phyloP scores from a whole-genome alignment of 2,329 filamentous ascomycete genomes.

The Penicillium verrucosum region DNA sequence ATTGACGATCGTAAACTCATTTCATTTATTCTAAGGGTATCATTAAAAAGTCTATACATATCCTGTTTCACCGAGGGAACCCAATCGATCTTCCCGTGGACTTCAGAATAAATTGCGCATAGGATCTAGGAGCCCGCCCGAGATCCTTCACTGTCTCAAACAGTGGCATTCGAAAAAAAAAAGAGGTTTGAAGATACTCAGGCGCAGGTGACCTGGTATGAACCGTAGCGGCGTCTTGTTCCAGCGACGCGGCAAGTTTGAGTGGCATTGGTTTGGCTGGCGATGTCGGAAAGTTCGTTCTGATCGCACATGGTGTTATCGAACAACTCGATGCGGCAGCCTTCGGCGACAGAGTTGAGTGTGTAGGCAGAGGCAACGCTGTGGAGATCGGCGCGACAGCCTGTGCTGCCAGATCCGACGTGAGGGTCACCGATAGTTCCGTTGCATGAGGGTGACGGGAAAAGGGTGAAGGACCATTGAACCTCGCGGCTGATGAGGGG shows the following conservation, averaged over 20 bases:
- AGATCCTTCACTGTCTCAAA: not conserved
- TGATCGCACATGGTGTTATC: slow-evolving; percentile 28
- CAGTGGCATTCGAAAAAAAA: not conserved
- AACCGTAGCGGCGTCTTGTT: slow-evolving; percentile 16
- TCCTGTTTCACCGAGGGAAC: not conserved
- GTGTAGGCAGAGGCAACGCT: slow-evolving; percentile 21
- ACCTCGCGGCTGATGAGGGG: slow-evolving; percentile 17
- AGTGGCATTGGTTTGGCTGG: slow-evolving; percentile 9
- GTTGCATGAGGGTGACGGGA: slow-evolving; percentile 17
- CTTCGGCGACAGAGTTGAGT: slow-evolving; percentile 14
- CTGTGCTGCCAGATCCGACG: slow-evolving; percentile 21
- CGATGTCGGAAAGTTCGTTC: slow-evolving; percentile 16
- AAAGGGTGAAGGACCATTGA: slow-evolving; percentile 25
- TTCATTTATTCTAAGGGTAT: slow-evolving; percentile 10
- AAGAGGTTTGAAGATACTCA: not conserved
- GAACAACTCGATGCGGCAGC: slow-evolving; percentile 23
- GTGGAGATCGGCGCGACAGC: slow-evolving; percentile 22
- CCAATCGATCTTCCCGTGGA: not conserved
- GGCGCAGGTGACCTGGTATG: slow-evolving; percentile 23
- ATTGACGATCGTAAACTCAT: slow-evolving; percentile 3
- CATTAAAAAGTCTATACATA: slow-evolving; percentile 8
- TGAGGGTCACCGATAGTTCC: slow-evolving; percentile 13
- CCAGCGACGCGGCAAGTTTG: slow-evolving; percentile 14
- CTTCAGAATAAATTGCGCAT: not conserved
- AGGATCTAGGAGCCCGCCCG: not conserved